Base-by-base conservation (phyloP, 768 basidiomycete species). In the Dioszegia crocea region DNA sequence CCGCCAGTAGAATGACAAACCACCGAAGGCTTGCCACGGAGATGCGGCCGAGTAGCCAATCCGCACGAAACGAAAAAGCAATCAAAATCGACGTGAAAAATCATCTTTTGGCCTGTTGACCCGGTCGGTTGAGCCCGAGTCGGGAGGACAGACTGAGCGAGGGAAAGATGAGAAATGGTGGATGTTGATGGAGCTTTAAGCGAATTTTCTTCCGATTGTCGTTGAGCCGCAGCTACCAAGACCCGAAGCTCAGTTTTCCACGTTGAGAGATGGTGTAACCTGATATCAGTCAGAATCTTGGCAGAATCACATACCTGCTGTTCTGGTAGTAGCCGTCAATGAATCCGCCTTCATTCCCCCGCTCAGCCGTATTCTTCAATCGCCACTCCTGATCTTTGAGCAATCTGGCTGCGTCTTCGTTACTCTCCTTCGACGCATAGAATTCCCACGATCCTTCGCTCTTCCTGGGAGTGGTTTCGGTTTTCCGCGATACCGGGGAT, bases 61-160 rank as follows among this genome's bases (percentile, higher is more conserved):
- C 91, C 90, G n/a, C 87, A 94, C 1, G 89, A 86, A 11, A 97
- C 93, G 71, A 99, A 99, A 81, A 97, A 98, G 63, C 87, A 91
- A 70, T 99, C 96, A 64, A 98, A 97, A 75, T 80, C 78, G 26
- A 80, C 77, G 59, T 78, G 79, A 2, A 80, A 81, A 31, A 80
- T 80, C 40, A 81, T 82, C 46, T 76, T 78, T 16, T 80, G 83
- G 66, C 81, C 84, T 17, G 59, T 10, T 9, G 30, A 43, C 2
- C 27, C 31, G 10, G 21, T 8, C 1, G 27, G 30, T 0, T 36
- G 56, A 14, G 63, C 59, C 10, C 61, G 56, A 16, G 55, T 54
- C 4, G 76, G 76, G 0, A 77, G 59, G 23, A 61, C 57, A 3
- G 70, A 66, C n/a, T 60, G 63, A 19, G 74, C 57, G 0, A 76